These are phyloP conservation scores for Ceratobasidium sp. DNA, from an alignment of 1,284 basidiomycete genomes.

Conservation along the genomic window DNA sequence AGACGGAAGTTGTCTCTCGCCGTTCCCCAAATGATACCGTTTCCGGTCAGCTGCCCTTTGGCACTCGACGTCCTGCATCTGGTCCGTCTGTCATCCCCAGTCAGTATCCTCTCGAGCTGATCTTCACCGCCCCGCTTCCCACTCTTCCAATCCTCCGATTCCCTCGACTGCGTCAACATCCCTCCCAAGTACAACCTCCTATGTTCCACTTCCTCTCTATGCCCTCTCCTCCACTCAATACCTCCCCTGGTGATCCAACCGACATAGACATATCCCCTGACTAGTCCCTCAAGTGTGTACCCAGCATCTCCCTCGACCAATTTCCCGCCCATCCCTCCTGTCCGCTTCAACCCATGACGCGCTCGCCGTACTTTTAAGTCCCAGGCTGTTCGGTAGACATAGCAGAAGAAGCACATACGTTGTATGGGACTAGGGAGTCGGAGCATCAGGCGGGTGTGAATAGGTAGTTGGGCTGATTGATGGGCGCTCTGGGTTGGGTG, in stretches of 20 bases:
- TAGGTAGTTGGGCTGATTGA: constrained; percentile 82
- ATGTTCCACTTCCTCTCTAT: not conserved
- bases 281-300: constrained; percentile 5
- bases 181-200: constrained; percentile 22
- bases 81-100: not conserved
- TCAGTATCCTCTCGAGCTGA: not conserved
- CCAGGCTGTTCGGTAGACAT: constrained; percentile 75
- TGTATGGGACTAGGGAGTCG: constrained; percentile 78
- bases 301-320: not conserved
- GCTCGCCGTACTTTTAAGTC: constrained; percentile 44
- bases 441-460: constrained; percentile 79
- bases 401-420: constrained; percentile 84
- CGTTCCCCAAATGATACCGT: constrained; percentile 27
- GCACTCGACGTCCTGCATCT: not conserved
- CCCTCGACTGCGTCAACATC: constrained; percentile 6
- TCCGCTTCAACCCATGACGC: constrained; percentile 60
- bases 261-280: constrained; percentile 13
- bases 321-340: constrained; percentile 47
- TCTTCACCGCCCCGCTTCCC: no score
- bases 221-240: not conserved
- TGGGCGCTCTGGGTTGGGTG: constrained; percentile 71
- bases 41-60: not conserved
- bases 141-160: constrained; percentile 19
- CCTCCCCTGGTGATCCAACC: not conserved
- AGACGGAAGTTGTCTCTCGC: not conserved